Evolutionary conservation across 1,139 yeast species (phyloP).

Genomic region (Diutina neorugosa): DNA sequence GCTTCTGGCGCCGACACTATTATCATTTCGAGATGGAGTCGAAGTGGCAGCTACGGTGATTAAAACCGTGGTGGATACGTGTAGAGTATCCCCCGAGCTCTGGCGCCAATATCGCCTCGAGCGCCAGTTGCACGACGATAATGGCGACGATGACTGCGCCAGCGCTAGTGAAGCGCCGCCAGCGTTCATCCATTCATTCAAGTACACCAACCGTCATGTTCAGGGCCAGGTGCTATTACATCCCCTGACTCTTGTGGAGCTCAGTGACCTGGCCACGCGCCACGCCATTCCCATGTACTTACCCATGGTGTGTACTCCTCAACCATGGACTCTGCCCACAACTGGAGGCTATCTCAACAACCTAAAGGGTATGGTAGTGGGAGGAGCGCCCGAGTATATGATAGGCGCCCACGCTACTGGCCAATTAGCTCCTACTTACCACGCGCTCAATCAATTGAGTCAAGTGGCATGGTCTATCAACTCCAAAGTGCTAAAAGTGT

Average conservation of each 20-base stretch:
- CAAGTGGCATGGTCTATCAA: slow-evolving; percentile 27
- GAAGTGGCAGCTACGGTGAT: not conserved
- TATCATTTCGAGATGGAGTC: not conserved
- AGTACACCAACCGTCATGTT: not conserved
- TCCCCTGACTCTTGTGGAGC: not conserved
- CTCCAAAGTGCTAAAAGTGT: slow-evolving; percentile 13
- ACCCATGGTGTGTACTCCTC: not conserved
- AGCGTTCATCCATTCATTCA: not conserved
- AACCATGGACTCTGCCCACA: not conserved
- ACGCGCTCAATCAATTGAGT: slow-evolving; percentile 20
- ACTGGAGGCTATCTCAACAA: not conserved
- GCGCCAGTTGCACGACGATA: not conserved
- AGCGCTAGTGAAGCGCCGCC: not conserved
- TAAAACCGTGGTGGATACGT: not conserved
- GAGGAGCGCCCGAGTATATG: slow-evolving; percentile 13
- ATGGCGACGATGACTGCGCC: too few species aligned
- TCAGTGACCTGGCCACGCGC: not conserved
- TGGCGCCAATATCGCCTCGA: not conserved
- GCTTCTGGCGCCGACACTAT: not conserved
- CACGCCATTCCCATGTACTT: not conserved
- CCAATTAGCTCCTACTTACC: slow-evolving; percentile 20
- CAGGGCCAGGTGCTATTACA: not conserved
- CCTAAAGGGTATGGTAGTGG: not conserved
- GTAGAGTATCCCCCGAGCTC: not conserved
- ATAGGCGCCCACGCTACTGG: slow-evolving; percentile 20